phyloP scores from a whole-genome alignment of 495 filamentous ascomycete genomes.

The Lophiotrema nucula region DNA sequence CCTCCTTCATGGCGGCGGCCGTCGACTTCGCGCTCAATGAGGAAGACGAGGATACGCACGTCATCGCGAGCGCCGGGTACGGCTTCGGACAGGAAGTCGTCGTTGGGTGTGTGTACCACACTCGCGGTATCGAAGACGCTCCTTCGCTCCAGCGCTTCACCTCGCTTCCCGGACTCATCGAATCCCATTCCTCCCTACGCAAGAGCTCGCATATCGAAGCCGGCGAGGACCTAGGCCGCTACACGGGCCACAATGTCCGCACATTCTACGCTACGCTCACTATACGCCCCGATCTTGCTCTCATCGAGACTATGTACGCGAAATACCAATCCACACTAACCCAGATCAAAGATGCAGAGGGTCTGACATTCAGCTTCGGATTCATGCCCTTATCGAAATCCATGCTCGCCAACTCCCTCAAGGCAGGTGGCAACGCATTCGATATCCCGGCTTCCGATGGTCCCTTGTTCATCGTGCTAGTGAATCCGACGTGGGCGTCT shows the following conservation, averaged over 20 bases:
- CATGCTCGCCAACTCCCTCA: conserved; percentile 1
- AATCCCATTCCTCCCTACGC: too few relatives aligned
- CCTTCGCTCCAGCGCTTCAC: not conserved
- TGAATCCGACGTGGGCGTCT: conserved; percentile 37
- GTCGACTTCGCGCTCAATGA: conserved; percentile 5
- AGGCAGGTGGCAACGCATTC: conserved; percentile 34
- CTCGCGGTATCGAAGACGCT: not conserved
- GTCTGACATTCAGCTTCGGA: not conserved
- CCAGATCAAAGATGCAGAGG: not conserved
- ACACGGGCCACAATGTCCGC: too few relatives aligned
- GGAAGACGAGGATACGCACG: conserved; percentile 6
- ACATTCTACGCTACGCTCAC: not conserved
- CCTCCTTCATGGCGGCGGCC: not conserved
- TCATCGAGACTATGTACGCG: not conserved
- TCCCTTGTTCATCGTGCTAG: conserved; percentile 35
- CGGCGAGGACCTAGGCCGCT: too few relatives aligned
- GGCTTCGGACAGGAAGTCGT: not conserved
- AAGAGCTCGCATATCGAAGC: too few relatives aligned
- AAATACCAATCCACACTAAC: not conserved
- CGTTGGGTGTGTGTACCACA: conserved; percentile 10
- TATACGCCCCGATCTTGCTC: not conserved
- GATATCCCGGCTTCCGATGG: conserved; percentile 24
- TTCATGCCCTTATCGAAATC: not conserved
- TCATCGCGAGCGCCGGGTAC: conserved; percentile 3
- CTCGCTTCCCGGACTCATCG: not conserved